These are phyloP conservation scores for Ascomycota sp. DNA, from an alignment of 2,329 filamentous ascomycete species.

Conservation along the genomic window DNA sequence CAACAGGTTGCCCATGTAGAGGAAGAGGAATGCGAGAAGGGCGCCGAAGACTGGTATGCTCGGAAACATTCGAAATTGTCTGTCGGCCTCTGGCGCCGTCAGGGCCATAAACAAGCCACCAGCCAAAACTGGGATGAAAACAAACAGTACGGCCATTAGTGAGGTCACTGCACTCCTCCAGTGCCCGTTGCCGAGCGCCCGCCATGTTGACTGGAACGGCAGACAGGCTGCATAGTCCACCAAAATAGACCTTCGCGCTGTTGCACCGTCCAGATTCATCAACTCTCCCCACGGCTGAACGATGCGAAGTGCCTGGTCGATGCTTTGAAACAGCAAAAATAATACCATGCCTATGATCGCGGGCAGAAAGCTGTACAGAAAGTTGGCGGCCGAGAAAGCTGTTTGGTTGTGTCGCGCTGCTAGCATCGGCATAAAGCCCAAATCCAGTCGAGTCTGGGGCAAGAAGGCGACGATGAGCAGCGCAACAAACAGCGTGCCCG, in stretches of 20 bases:
- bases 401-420: slow-evolving; percentile 31
- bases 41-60: slow-evolving; percentile 52
- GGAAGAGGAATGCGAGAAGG: slow-evolving; percentile 44
- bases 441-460: slow-evolving; percentile 36
- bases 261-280: slow-evolving; percentile 29
- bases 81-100: slow-evolving; percentile 21
- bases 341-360: slow-evolving; percentile 42
- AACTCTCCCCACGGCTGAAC: slow-evolving; percentile 50
- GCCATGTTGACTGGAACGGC: slow-evolving; percentile 35
- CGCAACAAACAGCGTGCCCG: slow-evolving; percentile 39
- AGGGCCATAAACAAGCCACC: slow-evolving; percentile 56
- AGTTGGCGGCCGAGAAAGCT: slow-evolving; percentile 70
- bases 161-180: slow-evolving; percentile 41
- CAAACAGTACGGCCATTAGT: slow-evolving; percentile 32
- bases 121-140: slow-evolving; percentile 41
- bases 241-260: slow-evolving; percentile 40
- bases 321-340: slow-evolving; percentile 41
- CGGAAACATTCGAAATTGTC: slow-evolving; percentile 42
- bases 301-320: slow-evolving; percentile 42
- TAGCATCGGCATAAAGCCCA: slow-evolving; percentile 51
- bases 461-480: slow-evolving; percentile 63
- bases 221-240: slow-evolving; percentile 47
- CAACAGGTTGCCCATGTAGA: slow-evolving; percentile 45
- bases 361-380: slow-evolving; percentile 61
- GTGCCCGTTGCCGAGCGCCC: slow-evolving; percentile 37